phyloP scores from a whole-genome alignment of 2,329 filamentous ascomycete species.

The Pyrenochaeta sp. region DNA sequence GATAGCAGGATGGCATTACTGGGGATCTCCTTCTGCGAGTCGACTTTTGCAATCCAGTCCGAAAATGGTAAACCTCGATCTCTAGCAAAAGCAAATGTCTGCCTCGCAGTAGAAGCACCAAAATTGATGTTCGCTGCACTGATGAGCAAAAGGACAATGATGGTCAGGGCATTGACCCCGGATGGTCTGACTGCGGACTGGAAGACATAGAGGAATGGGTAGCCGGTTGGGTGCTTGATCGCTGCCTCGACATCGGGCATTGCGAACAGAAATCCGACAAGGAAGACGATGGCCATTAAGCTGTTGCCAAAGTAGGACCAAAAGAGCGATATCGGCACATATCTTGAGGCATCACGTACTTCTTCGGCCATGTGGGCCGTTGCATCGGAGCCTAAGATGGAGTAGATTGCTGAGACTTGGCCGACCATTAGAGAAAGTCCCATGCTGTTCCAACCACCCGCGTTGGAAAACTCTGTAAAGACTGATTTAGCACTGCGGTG shows the following conservation, averaged over 20 bases:
- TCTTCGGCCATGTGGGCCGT: conserved; percentile 45
- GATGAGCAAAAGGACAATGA: conserved; percentile 23
- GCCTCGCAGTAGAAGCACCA: conserved; percentile 22
- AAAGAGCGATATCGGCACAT: conserved; percentile 47
- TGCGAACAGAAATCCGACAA: conserved; percentile 15
- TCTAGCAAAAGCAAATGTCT: conserved; percentile 39
- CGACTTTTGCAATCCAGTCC: conserved; percentile 33
- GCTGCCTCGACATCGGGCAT: background rate
- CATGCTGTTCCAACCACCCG: conserved; percentile 50
- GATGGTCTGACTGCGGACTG: conserved; percentile 25
- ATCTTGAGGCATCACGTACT: conserved; percentile 30
- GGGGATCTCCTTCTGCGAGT: conserved; percentile 21
- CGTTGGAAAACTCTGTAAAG: conserved; percentile 57
- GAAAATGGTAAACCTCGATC: conserved; percentile 34
- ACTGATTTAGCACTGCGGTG: conserved; percentile 48
- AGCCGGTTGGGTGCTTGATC: conserved; percentile 17
- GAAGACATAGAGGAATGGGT: conserved; percentile 32
- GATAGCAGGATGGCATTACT: conserved; percentile 31
- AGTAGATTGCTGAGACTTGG: conserved; percentile 38
- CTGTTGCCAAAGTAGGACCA: conserved; percentile 44
- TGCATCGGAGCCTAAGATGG: conserved; percentile 43
- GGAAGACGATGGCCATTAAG: conserved; percentile 42
- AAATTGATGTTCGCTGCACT: conserved; percentile 25
- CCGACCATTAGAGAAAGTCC: conserved; percentile 54
- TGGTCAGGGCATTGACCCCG: conserved; percentile 22